Conservation (phyloP, 371 early-diverging fungal species). For the Saksenaea vasiformis region DNA sequence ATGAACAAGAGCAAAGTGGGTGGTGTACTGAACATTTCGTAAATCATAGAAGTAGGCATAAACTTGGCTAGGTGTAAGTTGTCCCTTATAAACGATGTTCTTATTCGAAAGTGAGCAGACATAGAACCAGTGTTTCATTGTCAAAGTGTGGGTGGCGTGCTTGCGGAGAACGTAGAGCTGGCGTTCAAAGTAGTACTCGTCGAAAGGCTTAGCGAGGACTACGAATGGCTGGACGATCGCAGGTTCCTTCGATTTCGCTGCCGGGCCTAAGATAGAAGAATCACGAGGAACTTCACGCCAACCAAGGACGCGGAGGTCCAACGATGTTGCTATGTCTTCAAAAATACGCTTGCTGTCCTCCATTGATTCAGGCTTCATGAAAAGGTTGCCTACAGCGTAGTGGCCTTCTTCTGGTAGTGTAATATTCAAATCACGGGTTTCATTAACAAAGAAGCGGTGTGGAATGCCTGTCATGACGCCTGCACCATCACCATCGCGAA, state of each 20-base stretch:
- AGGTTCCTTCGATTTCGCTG: slow-evolving; percentile 90
- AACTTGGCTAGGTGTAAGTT: slow-evolving; percentile 92
- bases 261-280: slow-evolving; percentile 86
- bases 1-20: slow-evolving; percentile 96
- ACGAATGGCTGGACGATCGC: slow-evolving; percentile 93
- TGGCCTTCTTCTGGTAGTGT: slow-evolving; percentile 75
- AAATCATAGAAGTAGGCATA: slow-evolving; percentile 91
- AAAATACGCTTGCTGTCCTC: slow-evolving; percentile 73
- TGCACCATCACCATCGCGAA: slow-evolving; percentile 86
- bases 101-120: slow-evolving; percentile 91
- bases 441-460: slow-evolving; percentile 79
- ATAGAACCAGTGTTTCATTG: slow-evolving; percentile 89
- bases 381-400: slow-evolving; percentile 95
- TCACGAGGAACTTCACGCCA: slow-evolving; percentile 93
- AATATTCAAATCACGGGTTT: slow-evolving; percentile 60
- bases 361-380: slow-evolving; percentile 68
- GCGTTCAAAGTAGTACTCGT: slow-evolving; percentile 78
- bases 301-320: slow-evolving; percentile 78
- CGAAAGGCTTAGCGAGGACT: slow-evolving; percentile 56
- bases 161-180: slow-evolving; percentile 91
- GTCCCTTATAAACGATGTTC: slow-evolving; percentile 96
- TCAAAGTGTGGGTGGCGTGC: slow-evolving; percentile 80
- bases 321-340: slow-evolving; percentile 70
- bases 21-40: slow-evolving; percentile 72
- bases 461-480: slow-evolving; percentile 95